phyloP scores from a whole-genome alignment of 148 eudicot species.

The Camellia sinensis region DNA sequence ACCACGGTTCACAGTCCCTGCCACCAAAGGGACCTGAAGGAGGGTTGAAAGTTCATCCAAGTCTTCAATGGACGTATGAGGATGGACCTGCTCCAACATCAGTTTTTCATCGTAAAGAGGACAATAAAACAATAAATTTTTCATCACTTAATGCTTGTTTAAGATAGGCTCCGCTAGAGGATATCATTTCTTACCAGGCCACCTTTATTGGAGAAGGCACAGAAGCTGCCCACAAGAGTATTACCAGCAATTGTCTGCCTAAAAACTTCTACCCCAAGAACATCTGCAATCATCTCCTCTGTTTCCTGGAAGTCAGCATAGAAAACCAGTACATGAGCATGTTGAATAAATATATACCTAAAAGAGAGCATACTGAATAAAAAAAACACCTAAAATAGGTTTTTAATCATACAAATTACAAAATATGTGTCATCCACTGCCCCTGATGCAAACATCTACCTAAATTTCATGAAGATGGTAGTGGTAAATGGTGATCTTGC shows the following conservation, averaged over 20 bases:
- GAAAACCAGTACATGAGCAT: constrained; percentile 3
- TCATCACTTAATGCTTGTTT: neutral
- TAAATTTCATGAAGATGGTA: no score
- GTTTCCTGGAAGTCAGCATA: constrained; percentile 60
- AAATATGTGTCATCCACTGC: neutral
- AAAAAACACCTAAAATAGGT: neutral
- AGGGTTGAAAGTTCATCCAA: constrained; percentile 92
- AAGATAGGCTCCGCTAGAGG: neutral
- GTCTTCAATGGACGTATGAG: constrained; percentile 91
- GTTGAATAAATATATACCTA: no score
- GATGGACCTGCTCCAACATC: constrained; percentile 65
- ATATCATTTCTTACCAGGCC: constrained; percentile 62
- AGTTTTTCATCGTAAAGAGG: constrained; percentile 3
- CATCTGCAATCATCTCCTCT: constrained; percentile 92
- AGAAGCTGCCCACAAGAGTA: constrained; percentile 88
- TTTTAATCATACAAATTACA: neutral
- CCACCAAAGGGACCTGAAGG: constrained; percentile 94
- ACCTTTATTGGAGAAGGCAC: constrained; percentile 79
- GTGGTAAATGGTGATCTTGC: no score
- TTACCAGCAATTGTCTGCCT: constrained; percentile 90
- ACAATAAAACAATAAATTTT: neutral
- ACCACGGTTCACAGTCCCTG: constrained; percentile 93
- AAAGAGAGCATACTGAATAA: no score
- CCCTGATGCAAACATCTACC: neutral
- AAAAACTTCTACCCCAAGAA: constrained; percentile 92